Conservation (phyloP, 1,284 basidiomycete genomes). For the Cryptococcus sp. region DNA sequence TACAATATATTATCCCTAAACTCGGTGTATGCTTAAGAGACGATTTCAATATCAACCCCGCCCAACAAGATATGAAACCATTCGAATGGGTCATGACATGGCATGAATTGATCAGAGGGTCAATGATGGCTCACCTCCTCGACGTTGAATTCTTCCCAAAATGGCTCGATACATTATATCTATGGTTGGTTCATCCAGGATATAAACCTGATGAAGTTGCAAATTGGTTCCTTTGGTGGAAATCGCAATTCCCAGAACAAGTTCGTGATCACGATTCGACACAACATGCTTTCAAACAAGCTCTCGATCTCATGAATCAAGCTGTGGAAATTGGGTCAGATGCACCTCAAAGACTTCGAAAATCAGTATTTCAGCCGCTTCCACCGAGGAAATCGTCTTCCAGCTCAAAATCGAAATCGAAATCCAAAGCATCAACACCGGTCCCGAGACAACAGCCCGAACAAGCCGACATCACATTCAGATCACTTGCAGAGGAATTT, state of each 20-base stretch:
- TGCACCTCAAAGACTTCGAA: slow-evolving; percentile 61
- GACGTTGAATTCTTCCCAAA: slow-evolving; percentile 93
- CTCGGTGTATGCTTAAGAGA: slow-evolving; percentile 73
- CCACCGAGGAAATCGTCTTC: slow-evolving; percentile 32
- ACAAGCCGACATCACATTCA: slow-evolving; percentile 72
- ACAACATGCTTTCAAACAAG: slow-evolving; percentile 72
- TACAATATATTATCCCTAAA: slow-evolving; percentile 87
- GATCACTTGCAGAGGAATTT: slow-evolving; percentile 81
- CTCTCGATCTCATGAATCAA: slow-evolving; percentile 85
- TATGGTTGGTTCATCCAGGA: slow-evolving; percentile 81
- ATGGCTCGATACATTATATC: slow-evolving; percentile 85
- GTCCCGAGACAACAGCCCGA: slow-evolving; percentile 1
- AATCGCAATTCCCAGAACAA: slow-evolving; percentile 67
- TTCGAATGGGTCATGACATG: slow-evolving; percentile 74
- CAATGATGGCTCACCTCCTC: slow-evolving; percentile 73
- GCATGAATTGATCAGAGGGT: slow-evolving; percentile 66
- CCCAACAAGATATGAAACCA: slow-evolving; percentile 78
- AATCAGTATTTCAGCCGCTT: slow-evolving; percentile 56
- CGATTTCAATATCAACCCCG: slow-evolving; percentile 81
- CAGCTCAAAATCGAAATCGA: slow-evolving; percentile 7
- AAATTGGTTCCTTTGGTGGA: slow-evolving; percentile 85
- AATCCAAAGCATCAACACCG: slow-evolving; percentile 8
- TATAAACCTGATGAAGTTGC: slow-evolving; percentile 86
- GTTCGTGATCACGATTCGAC: slow-evolving; percentile 63
- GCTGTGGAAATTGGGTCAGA: slow-evolving; percentile 76